Conservation (phyloP, 2,329 filamentous ascomycete genomes). For the Kalmusia sp. region DNA sequence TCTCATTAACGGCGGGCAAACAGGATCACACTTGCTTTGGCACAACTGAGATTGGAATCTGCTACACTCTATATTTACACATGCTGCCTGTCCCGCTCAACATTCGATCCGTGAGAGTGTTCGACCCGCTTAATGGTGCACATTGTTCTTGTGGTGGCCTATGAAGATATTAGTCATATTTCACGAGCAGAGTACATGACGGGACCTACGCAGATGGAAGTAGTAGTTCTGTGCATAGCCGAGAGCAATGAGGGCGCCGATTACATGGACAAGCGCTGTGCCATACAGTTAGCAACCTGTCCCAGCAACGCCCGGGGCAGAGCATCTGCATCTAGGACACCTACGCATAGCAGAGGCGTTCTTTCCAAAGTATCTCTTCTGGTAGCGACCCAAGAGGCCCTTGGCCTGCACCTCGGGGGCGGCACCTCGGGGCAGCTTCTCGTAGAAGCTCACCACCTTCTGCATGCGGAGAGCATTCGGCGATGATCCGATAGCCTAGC, state of each 20-base stretch:
- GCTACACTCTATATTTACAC: conserved; percentile 50
- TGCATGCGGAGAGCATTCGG: conserved; percentile 98
- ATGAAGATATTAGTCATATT: conserved; percentile 28
- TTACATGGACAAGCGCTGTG: conserved; percentile 85
- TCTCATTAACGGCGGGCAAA: too few relatives aligned
- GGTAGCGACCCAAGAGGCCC: conserved; percentile 87
- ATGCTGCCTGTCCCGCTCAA: conserved; percentile 28
- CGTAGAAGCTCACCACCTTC: conserved; percentile 97
- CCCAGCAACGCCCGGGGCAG: neutral
- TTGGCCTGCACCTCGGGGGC: conserved; percentile 83
- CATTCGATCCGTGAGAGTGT: neutral
- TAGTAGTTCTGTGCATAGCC: conserved; percentile 99
- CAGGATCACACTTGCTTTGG: conserved; percentile 26
- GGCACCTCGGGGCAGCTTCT: conserved; percentile 92
- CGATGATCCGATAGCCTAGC: conserved; percentile 88
- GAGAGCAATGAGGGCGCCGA: conserved; percentile 77
- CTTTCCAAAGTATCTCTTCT: conserved; percentile 89
- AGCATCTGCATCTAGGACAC: conserved; percentile 49
- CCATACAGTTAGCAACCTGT: conserved; percentile 22
- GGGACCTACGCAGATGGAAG: conserved; percentile 93
- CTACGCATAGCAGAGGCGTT: conserved; percentile 88
- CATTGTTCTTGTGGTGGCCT: conserved; percentile 99
- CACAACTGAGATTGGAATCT: conserved; percentile 40
- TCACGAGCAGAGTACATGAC: conserved; percentile 11
- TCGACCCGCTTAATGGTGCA: conserved; percentile 77